Percentiles rank a stretch among this genome's conserved stretches.
Evolutionary conservation across 345 rosid genomes (phyloP).

Genomic region (Gossypium sturtianum): DNA sequence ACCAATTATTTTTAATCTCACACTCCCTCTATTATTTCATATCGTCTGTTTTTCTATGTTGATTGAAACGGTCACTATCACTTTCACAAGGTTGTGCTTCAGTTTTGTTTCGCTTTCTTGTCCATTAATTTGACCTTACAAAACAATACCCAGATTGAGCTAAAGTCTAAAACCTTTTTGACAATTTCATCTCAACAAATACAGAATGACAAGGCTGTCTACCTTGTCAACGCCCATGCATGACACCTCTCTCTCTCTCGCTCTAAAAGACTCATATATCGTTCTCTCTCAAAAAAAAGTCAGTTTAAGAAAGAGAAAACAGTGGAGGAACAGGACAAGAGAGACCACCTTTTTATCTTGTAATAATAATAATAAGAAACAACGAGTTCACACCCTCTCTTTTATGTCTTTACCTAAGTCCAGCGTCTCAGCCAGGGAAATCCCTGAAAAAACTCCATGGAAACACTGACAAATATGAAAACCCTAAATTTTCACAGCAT

Average conservation of each 20-base stretch:
- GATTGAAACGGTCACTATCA: constrained; percentile 13
- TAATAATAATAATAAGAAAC: background rate
- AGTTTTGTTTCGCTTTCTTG: constrained; percentile 16
- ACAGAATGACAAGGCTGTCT: constrained; percentile 12
- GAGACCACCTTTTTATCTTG: background rate
- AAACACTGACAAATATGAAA: constrained; percentile 7
- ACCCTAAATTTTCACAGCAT: constrained; percentile 18
- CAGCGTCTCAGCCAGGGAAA: background rate
- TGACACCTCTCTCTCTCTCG: constrained; percentile 7
- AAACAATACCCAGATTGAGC: constrained; percentile 11
- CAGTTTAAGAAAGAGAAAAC: constrained; percentile 5
- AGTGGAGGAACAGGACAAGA: background rate
- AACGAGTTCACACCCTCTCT: constrained; percentile 9
- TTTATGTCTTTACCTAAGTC: background rate
- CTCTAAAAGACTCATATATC: background rate
- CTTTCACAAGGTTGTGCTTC: constrained; percentile 7
- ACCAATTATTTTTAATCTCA: background rate
- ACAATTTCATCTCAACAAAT: background rate
- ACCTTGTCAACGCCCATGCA: constrained; percentile 30
- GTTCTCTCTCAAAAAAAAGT: constrained; percentile 14
- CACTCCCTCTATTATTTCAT: background rate
- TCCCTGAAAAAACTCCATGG: background rate
- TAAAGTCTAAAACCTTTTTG: background rate
- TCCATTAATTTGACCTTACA: constrained; percentile 16
- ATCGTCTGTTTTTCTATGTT: background rate